phyloP scores from a whole-genome alignment of 2,329 filamentous ascomycete genomes.

The Colletotrichum shisoi region DNA sequence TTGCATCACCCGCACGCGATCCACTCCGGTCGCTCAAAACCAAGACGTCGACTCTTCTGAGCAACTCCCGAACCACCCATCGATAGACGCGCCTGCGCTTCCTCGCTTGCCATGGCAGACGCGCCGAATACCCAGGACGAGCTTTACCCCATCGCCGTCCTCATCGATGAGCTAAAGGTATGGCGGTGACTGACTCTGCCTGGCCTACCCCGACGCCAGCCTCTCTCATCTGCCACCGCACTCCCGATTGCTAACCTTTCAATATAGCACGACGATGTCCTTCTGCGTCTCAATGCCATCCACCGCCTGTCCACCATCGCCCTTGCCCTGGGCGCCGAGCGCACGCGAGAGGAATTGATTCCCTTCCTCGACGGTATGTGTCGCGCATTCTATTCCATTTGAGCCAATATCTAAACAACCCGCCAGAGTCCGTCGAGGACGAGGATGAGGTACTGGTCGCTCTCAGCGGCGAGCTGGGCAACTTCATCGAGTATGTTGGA shows the following conservation, averaged over 20 bases:
- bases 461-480: constrained; percentile 93
- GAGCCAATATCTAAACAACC: constrained; percentile 40
- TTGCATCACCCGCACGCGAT: constrained; percentile 47
- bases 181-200: constrained; percentile 42
- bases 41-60: constrained; percentile 30
- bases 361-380: constrained; percentile 95
- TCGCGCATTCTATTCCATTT: constrained; percentile 14
- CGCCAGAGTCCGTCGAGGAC: constrained; percentile 93
- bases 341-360: constrained; percentile 97
- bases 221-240: constrained; percentile 41
- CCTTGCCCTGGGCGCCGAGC: constrained; percentile 91
- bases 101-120: constrained; percentile 78
- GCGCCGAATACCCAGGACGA: constrained; percentile 92
- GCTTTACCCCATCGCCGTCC: constrained; percentile 98
- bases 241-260: constrained; percentile 43
- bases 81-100: constrained; percentile 46
- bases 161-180: constrained; percentile 99
- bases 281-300: constrained; percentile 97
- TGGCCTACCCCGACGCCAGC: constrained; percentile 25
- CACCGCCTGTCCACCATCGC: constrained; percentile 98
- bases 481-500: constrained; percentile 97
- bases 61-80: constrained; percentile 28
- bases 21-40: constrained; percentile 41
- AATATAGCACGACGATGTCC: constrained; percentile 91
- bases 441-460: constrained; percentile 98